Base-by-base conservation (phyloP, 1,284 basidiomycete genomes). In the Ustilago curta region DNA sequence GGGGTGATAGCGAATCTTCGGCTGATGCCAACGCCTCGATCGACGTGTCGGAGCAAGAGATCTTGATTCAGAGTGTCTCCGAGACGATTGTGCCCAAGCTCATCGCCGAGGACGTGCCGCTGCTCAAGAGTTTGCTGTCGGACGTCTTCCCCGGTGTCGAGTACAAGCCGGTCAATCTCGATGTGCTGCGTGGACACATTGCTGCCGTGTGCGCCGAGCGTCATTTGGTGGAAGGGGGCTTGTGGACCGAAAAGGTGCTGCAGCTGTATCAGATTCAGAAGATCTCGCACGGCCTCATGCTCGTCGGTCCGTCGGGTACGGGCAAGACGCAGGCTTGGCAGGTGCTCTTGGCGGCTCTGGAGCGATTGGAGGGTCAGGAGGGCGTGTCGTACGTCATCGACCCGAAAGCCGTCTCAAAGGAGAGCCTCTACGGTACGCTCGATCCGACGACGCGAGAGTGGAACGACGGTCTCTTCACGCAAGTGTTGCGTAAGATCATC, bases 201-300 rank as follows among this genome's bases (percentile, higher is more conserved):
- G 86, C 90, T 70, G 91, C 91, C 71, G 93, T 98, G 55, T 98
- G 96, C 86, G 87, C 88, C 14, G 94, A 97, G 85, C 90, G 91
- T 19, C 91, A 94, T 43, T 88, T 98, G 25, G 90, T 96, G 18
- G 87, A 91, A 59, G 93, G 94, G 32, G 93, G 95, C 50, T 89
- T 91, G 25, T 99, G 97, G 96, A 89, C 94, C 55, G 90, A 91
- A 80, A 99, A 99, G 88, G 95, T 99, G 71, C 88, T 99, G 27
- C 97, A 99, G 85, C 89, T 99, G 14, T 99, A 98, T 85, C 97
- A 98, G 86, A 98, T 99, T 66, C 97, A 99, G 86, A 97, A 96
- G 88, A 99, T 99, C 70, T 95, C 97, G 80, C 97, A 99, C 85
- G 97, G 97, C 86, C 88, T 99, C 59, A 99, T 99, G 95, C 96